phyloP scores from a whole-genome alignment of 1,284 basidiomycete species.

The Fomitopsis schrenkii region DNA sequence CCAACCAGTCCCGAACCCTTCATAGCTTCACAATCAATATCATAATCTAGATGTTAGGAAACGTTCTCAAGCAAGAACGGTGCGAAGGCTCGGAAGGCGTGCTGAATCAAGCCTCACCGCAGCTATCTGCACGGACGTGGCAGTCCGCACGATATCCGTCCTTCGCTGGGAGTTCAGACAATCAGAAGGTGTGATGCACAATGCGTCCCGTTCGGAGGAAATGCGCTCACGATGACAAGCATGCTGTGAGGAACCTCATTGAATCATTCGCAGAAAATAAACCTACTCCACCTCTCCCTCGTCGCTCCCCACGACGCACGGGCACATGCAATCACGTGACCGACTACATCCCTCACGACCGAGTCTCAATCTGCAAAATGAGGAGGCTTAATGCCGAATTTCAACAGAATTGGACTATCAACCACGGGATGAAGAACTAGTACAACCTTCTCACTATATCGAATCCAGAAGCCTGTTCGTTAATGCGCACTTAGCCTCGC shows the following conservation, averaged over 20 bases:
- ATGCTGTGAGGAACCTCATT: background rate
- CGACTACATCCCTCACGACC: background rate
- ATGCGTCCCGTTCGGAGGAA: background rate
- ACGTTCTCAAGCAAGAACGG: background rate
- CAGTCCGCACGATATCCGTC: background rate
- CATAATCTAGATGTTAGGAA: background rate
- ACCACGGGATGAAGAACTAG: background rate
- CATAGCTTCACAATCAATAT: background rate
- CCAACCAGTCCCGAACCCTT: background rate
- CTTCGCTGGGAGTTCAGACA: background rate
- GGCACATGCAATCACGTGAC: background rate
- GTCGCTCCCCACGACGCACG: background rate
- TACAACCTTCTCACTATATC: background rate
- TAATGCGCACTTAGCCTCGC: background rate
- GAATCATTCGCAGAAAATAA: background rate
- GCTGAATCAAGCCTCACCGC: background rate
- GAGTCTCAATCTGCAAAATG: background rate
- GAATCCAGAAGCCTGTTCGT: background rate
- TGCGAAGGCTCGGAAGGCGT: background rate
- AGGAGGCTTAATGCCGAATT: background rate
- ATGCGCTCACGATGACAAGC: background rate
- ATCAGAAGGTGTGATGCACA: background rate
- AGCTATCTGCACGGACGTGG: conserved; percentile 3
- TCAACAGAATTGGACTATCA: background rate
- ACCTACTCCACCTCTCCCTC: background rate